Percentiles rank a stretch among this genome's conserved stretches.
Conservation (phyloP, 768 basidiomycete genomes). For the Rhodosporidiobolus sp. region DNA sequence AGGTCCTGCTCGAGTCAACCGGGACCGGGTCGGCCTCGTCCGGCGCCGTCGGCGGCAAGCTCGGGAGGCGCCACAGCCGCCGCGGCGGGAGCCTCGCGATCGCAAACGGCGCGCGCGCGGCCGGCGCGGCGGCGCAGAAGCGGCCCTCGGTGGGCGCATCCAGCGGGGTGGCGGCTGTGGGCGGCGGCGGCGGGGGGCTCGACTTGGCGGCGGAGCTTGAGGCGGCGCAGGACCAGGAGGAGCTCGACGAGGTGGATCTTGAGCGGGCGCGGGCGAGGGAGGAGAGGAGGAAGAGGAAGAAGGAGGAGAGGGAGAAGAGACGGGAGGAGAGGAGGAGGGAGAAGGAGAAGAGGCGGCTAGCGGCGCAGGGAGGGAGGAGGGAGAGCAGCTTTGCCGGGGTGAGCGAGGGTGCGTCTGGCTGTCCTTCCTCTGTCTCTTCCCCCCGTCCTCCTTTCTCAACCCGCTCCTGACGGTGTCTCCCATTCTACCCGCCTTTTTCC, state of each 20-base stretch:
- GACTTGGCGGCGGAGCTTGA: constrained; percentile 43
- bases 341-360: constrained; percentile 17
- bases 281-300: constrained; percentile 12
- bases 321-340: constrained; percentile 2
- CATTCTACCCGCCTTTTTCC: too few species aligned
- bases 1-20: constrained; percentile 30
- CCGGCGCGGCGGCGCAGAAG: neutral
- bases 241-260: constrained; percentile 9
- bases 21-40: constrained; percentile 25
- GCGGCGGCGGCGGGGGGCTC: constrained; percentile 19
- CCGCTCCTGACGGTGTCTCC: too few species aligned
- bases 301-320: constrained; percentile 14
- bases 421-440: neutral
- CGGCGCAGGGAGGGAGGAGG: constrained; percentile 11
- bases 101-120: constrained; percentile 1
- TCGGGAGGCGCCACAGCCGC: neutral
- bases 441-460: too few species aligned
- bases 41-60: constrained; percentile 37
- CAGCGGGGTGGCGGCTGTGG: neutral
- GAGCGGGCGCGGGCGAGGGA: constrained; percentile 15
- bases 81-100: constrained; percentile 1
- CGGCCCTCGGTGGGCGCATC: neutral
- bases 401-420: constrained; percentile 12
- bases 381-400: constrained; percentile 9
- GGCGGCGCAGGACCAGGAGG: constrained; percentile 23